Evolutionary conservation across 331 rosid genomes (phyloP), one percentile per base, ranked within the genome.

Genomic region (Rhamnella rubrinervis): DNA sequence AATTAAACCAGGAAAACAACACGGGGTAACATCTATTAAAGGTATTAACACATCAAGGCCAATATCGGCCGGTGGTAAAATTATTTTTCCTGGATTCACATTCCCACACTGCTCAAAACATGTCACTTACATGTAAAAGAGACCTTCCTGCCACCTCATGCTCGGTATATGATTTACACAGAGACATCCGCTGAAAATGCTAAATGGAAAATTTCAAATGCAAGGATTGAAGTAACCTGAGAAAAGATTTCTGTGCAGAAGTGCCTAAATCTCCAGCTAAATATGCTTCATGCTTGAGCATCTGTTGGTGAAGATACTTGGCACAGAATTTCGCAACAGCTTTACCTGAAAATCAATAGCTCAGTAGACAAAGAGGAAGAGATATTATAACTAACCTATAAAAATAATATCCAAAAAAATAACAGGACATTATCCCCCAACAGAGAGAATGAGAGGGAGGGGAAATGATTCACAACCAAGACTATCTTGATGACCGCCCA

Each of bases 261-360:
- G 81, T 78, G 72, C 88, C 77, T 70, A 88, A 35, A 91, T 93
- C 96, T 65, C 98, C 98, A 71, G 96, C 91, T 39, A 49, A 6
- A 73, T 85, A 89, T 60, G 89, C 81, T 76, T 93, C 97, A 59
- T 86, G 83, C 74, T 80, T 87, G 44, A 90, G 89, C 70, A 93
- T 79, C 82, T 91, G 90, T 62, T 44, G 89, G 67, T 93, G 98
- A 63, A 93, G 95, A 87, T 89, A 82, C 86, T 93, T 91, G 70
- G 95, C 92, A 52, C 98, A 93, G 77, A 93, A 93, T 78, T 89
- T 93, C 28, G 98, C 82, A 81, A 93, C 98, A 15, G 89, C 98
- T 81, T 93, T 88, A 72, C 98, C 98, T 93, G 86, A 56, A 85
- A 75, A 74, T 47, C 55, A 35, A 58, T n/a, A 39, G 77, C 74